Conservation (phyloP, 1,284 basidiomycete species). For the Austroboletus novae-zelandiae region DNA sequence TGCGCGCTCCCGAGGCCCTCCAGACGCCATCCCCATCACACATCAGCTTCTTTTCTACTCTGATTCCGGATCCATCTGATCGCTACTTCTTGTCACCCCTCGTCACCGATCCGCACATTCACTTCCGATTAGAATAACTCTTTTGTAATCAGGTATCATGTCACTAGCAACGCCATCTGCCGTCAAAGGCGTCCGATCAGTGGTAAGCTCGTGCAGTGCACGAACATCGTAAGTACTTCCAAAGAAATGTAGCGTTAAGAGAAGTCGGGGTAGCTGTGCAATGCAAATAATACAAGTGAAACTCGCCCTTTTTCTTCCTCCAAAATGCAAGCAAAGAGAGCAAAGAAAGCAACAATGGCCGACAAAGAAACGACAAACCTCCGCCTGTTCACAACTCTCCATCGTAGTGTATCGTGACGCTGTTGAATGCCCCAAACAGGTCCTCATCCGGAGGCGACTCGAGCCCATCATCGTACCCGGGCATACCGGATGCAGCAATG, state of each 20-base stretch:
- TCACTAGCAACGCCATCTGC: conserved; percentile 20
- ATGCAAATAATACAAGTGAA: conserved; percentile 38
- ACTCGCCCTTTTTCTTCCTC: conserved; percentile 11
- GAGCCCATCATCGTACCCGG: conserved; percentile 47
- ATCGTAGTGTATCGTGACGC: conserved; percentile 84
- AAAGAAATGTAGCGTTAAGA: conserved; percentile 20
- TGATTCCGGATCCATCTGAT: conserved; percentile 15
- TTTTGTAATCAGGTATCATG: conserved; percentile 32
- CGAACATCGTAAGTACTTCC: conserved; percentile 23
- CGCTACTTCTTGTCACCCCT: conserved; percentile 8
- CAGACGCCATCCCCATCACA: conserved; percentile 6
- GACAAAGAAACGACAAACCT: conserved; percentile 17
- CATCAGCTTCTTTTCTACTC: conserved; percentile 25
- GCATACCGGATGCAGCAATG: conserved; percentile 31
- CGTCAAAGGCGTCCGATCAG: conserved; percentile 24
- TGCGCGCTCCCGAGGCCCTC: conserved; percentile 16
- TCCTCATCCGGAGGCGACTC: conserved; percentile 45
- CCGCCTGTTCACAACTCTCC: conserved; percentile 48
- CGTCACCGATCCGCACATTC: conserved; percentile 1
- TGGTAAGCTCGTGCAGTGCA: conserved; percentile 16
- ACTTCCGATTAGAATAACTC: conserved; percentile 30
- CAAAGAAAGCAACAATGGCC: conserved; percentile 12
- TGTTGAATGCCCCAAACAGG: conserved; percentile 82
- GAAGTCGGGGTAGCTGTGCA: conserved; percentile 24
- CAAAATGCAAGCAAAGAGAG: conserved; percentile 20